These are phyloP conservation scores for Lentinula novae-zelandiae DNA, from an alignment of 1,284 basidiomycete genomes.

Conservation along the genomic window DNA sequence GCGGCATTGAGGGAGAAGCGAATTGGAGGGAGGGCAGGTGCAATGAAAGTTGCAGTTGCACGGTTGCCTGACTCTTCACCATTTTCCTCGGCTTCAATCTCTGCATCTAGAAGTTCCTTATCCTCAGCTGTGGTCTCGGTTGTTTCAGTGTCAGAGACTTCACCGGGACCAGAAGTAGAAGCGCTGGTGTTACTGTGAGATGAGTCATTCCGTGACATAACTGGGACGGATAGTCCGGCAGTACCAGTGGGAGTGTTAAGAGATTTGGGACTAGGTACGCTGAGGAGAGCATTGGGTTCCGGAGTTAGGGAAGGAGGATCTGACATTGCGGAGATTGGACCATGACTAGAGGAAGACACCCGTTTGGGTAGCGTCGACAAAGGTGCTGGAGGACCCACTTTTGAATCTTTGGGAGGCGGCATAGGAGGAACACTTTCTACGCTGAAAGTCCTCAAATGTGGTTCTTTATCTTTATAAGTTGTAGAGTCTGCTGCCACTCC, in stretches of 20 bases:
- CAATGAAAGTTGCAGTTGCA: conserved; percentile 67
- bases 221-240: not conserved
- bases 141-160: conserved; percentile 9
- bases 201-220: not conserved
- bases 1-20: conserved; percentile 77
- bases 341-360: not conserved
- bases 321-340: not conserved
- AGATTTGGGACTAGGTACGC: not conserved
- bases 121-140: conserved; percentile 18
- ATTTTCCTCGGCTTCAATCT: not conserved
- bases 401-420: conserved; percentile 48
- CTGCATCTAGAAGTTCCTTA: conserved; percentile 13
- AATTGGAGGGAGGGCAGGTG: conserved; percentile 77
- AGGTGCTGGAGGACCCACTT: conserved; percentile 16
- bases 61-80: conserved; percentile 53
- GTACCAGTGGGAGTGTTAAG: not conserved
- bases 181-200: not conserved
- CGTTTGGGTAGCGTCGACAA: conserved; percentile 1
- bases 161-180: not conserved
- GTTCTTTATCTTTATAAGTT: not conserved
- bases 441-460: not conserved
- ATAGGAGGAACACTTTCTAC: conserved; percentile 34
- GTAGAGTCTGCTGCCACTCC: not conserved
- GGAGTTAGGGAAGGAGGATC: conserved; percentile 6
- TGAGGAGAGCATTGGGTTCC: not conserved